These are phyloP conservation scores for Kwoniella pini DNA, from an alignment of 768 basidiomycete species.

Conservation along the genomic window DNA sequence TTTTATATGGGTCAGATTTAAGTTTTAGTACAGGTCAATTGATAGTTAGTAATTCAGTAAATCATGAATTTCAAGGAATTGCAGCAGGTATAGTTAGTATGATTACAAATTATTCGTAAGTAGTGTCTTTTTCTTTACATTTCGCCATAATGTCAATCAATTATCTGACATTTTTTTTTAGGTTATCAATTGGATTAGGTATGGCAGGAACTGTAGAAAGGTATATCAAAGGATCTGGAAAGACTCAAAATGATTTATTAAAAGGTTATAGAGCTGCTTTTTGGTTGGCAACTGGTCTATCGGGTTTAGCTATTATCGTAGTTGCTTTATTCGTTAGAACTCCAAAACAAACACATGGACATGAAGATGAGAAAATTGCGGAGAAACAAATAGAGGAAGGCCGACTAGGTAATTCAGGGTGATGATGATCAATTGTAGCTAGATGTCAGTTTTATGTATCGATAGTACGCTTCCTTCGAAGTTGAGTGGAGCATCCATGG, in stretches of 20 bases:
- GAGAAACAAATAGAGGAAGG: background rate
- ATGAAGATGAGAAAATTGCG: slow-evolving; percentile 1
- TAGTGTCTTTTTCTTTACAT: slow-evolving; percentile 65
- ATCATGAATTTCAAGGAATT: slow-evolving; percentile 27
- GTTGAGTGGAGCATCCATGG: no score
- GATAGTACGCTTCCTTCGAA: no score
- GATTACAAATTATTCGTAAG: slow-evolving; percentile 31
- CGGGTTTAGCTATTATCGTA: slow-evolving; percentile 15
- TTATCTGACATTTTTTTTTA: slow-evolving; percentile 1
- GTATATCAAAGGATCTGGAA: slow-evolving; percentile 7
- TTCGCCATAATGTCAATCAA: no score
- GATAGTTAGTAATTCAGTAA: slow-evolving; percentile 30
- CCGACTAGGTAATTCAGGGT: no score
- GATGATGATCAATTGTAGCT: no score
- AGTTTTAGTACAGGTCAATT: slow-evolving; percentile 31
- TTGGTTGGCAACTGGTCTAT: slow-evolving; percentile 11
- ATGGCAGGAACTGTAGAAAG: slow-evolving; percentile 24
- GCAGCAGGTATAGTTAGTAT: slow-evolving; percentile 30
- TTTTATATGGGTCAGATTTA: slow-evolving; percentile 16
- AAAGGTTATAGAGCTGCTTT: slow-evolving; percentile 23
- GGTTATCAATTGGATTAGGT: slow-evolving; percentile 27
- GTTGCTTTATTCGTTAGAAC: slow-evolving; percentile 24
- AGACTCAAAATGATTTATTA: slow-evolving; percentile 4
- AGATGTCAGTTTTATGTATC: no score
- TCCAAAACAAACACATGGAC: slow-evolving; percentile 19